Evolutionary conservation across 2,329 filamentous ascomycete genomes (phyloP), one percentile per base, ranked within the genome.

Genomic region (Sphaerulina populicola): DNA sequence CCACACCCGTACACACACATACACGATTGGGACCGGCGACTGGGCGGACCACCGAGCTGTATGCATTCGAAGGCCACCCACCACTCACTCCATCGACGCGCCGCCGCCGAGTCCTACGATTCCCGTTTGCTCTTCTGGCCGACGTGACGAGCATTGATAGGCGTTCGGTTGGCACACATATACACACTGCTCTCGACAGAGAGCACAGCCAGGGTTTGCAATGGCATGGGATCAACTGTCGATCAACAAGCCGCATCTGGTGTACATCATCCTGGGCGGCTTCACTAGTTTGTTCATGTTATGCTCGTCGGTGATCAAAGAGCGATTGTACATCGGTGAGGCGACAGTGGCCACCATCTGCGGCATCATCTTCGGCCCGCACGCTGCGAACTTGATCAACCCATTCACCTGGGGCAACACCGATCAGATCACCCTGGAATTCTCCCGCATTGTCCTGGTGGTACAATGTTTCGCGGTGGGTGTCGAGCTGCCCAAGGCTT

Each of bases 251-350:
- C 88, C 93, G 64, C 93, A 98, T 77, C 72, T 97, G 87, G 93
- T 94, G 59, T 98, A 98, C 72, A 88, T 97, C 72, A 96, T 98
- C 72, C 77, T 98, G 51, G 93, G 93, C 64, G 93, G 91, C 69
- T 98, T 98, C 74, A 98, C 93, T 61, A 89, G 86, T 54, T 76
- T 98, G 63, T 98, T 98, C 74, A 98, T 98, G 93, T 77, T 98
- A 54, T 95, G 89, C 71, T 98, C 93, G 54, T 88, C 94, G 49
- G 83, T 97, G 66, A 94, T 98, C 74, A 98, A 98, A 76, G 93
- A 98, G 77, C 86, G 87, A 69, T 79, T 97, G 66, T 98, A 98
- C 74, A 98, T 98, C 69, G 93, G 93, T 67, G 93, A 98, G 77
- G 93, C 93, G 45, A 97, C 93, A 1, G 88, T 98, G 40, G 88